Conservation (phyloP, 345 rosid genomes). For the Gynandropsis gynandra region DNA sequence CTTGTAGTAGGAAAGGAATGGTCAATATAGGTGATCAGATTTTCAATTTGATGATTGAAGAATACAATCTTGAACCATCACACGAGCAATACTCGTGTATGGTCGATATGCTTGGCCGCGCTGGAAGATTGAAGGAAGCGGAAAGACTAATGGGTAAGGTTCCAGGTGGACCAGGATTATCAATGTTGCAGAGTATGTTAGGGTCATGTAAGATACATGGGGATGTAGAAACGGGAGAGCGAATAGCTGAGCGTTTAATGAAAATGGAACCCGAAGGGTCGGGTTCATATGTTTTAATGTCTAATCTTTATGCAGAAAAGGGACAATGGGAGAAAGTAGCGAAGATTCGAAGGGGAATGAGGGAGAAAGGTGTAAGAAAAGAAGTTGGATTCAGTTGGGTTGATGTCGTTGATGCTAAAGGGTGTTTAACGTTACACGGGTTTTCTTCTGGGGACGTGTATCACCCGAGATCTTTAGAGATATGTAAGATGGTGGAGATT, state of each 20-base stretch:
- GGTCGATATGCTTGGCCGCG: conserved; percentile 89
- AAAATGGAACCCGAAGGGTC: conserved; percentile 57
- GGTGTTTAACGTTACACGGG: conserved; percentile 42
- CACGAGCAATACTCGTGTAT: conserved; percentile 80
- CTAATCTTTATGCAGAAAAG: conserved; percentile 77
- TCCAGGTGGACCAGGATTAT: conserved; percentile 61
- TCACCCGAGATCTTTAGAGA: conserved; percentile 48
- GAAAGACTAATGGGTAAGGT: conserved; percentile 47
- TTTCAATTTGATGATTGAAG: conserved; percentile 48
- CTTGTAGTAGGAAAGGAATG: conserved; percentile 76
- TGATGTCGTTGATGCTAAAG: conserved; percentile 44
- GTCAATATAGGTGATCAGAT: conserved; percentile 55
- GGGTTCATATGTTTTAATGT: conserved; percentile 72
- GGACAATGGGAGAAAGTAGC: conserved; percentile 76
- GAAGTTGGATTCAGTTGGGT: conserved; percentile 81
- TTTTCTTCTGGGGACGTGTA: conserved; percentile 80
- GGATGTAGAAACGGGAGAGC: conserved; percentile 62
- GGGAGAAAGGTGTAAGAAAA: conserved; percentile 70
- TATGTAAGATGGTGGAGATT: conserved; percentile 43
- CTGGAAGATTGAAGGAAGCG: conserved; percentile 67
- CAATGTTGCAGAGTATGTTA: conserved; percentile 74
- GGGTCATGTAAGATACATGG: conserved; percentile 76
- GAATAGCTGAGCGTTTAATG: conserved; percentile 46
- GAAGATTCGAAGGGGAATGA: conserved; percentile 53
- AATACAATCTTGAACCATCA: conserved; percentile 53